Conservation (phyloP, 1,284 basidiomycete species). For the Cerrena zonata region DNA sequence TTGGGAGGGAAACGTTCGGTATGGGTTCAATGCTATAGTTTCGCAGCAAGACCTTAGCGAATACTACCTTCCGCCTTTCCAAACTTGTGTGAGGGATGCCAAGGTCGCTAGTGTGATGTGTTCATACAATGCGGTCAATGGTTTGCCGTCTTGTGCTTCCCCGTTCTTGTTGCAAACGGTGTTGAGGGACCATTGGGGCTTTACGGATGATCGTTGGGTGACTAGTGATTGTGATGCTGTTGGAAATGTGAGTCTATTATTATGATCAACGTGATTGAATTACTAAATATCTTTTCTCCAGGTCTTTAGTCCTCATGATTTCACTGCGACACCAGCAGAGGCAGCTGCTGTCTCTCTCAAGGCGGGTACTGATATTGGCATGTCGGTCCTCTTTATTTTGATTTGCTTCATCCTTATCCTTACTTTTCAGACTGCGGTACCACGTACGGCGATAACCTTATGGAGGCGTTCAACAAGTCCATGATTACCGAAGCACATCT, state of each 20-base stretch:
- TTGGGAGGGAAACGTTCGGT: constrained; percentile 45
- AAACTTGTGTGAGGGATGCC: constrained; percentile 52
- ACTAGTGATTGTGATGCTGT: constrained; percentile 39
- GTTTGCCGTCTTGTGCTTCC: constrained; percentile 49
- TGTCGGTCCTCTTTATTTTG: neutral
- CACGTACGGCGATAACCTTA: constrained; percentile 40
- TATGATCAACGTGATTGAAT: too few relatives aligned
- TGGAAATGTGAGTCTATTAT: constrained; percentile 26
- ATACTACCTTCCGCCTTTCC: constrained; percentile 51
- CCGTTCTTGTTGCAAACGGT: constrained; percentile 47
- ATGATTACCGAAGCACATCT: constrained; percentile 41
- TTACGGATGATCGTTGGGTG: constrained; percentile 47
- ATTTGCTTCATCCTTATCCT: neutral
- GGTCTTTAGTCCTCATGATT: constrained; percentile 44
- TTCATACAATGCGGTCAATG: constrained; percentile 57
- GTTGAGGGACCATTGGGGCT: constrained; percentile 47
- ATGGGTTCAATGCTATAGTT: constrained; percentile 47
- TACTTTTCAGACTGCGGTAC: constrained; percentile 39
- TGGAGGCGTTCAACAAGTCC: constrained; percentile 41
- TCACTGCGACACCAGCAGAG: constrained; percentile 35
- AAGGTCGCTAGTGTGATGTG: constrained; percentile 55
- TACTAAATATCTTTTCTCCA: neutral
- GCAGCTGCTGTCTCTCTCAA: constrained; percentile 46
- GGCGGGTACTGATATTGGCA: constrained; percentile 44
- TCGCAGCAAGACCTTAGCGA: constrained; percentile 50